Evolutionary conservation across 108 stramenopile species (phyloP), one percentile per base, ranked within the genome.

Genomic region (Cyclotella choctawhatcheeana): DNA sequence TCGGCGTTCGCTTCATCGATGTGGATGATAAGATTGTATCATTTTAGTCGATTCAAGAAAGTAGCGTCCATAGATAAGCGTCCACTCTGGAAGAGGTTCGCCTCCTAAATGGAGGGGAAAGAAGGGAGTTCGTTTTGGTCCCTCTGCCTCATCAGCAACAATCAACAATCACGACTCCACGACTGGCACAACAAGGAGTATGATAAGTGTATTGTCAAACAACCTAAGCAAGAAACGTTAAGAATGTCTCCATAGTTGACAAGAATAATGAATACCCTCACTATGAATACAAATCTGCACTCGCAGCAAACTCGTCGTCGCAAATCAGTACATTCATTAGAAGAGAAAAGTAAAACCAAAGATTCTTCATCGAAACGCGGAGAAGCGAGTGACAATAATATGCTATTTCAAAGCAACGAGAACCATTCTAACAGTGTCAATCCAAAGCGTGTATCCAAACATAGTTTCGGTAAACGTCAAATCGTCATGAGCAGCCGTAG

Each of bases 281-380:
- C 27, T 31, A 56, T 56, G 55, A 56, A 56, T 30, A 45, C 29
- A 31, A 51, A 51, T 34, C 48, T 66, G 20, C 45, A 66, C 32
- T 56, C 55, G 55, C 55, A 56, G 55, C 55, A 56, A 56, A 31
- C 55, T 56, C 55, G 29, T 10, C 55, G 30, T 56, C 55, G 55
- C 24, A 18, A 52, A 22, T 22, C 20, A 30, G 8, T n/a, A 48
- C 29, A 56, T 31, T 56, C 55, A 30, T 30, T n/a, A 56, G 55
- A 56, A 56, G 29, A 31, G 12, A 31, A 56, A 24, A 40, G 37
- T 40, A 40, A 40, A 10, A 52, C 10, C 20, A 52, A 52, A 52
- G 51, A 52, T 18, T 52, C 51, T 10, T 22, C 51, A 24, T 10
- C 37, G 37, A 52, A 56, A 56, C 29, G 55, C 27, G 63, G 27